Percentiles rank a stretch among this genome's conserved stretches.
phyloP scores from a whole-genome alignment of 2,329 filamentous ascomycete species.

The Fusarium concolor region DNA sequence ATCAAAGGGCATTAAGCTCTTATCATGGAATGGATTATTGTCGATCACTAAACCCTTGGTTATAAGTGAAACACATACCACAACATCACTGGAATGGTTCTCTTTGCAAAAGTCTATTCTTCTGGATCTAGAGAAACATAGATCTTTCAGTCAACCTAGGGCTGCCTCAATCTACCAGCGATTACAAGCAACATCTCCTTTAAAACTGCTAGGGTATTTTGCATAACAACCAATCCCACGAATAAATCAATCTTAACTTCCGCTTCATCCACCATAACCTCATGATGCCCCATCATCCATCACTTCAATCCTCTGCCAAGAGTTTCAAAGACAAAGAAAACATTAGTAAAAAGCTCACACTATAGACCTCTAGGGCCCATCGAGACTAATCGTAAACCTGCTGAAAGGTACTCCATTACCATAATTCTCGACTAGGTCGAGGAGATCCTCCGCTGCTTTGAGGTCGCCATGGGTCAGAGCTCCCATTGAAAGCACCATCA shows the following conservation, averaged over 20 bases:
- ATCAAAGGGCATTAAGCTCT: background rate
- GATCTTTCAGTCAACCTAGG: conserved; percentile 30
- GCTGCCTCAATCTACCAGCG: conserved; percentile 30
- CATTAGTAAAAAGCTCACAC: conserved; percentile 6
- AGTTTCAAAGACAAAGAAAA: conserved; percentile 11
- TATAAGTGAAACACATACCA: background rate
- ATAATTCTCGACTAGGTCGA: conserved; percentile 42
- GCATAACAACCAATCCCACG: conserved; percentile 30
- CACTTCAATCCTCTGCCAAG: conserved; percentile 10
- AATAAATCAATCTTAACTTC: conserved; percentile 23
- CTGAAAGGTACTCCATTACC: conserved; percentile 26
- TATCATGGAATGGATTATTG: background rate
- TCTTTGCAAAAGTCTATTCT: conserved; percentile 14
- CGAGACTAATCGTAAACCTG: background rate
- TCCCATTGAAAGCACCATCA: conserved; percentile 17
- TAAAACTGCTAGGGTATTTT: conserved; percentile 41
- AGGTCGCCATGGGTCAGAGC: conserved; percentile 46
- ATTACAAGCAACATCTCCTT: conserved; percentile 31
- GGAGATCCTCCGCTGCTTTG: conserved; percentile 56
- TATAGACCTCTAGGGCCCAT: background rate
- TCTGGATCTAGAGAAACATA: conserved; percentile 13
- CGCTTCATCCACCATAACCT: conserved; percentile 11
- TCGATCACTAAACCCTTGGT: background rate
- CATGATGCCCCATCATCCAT: conserved; percentile 9
- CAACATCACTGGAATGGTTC: background rate